phyloP scores from a whole-genome alignment of 2,329 filamentous ascomycete genomes.

The Trichophyton mentagrophytes region DNA sequence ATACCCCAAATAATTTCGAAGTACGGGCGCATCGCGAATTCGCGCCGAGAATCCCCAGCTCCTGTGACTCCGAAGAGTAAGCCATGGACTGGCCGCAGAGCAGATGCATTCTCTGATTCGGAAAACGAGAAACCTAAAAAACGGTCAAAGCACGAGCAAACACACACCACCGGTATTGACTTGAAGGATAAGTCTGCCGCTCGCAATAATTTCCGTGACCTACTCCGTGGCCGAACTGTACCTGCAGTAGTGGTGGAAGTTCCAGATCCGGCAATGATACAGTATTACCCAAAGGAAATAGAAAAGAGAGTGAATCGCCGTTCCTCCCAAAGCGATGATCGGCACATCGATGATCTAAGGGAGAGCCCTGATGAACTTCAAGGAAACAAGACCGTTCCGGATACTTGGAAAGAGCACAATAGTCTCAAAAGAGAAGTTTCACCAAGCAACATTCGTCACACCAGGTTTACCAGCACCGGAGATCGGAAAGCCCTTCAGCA shows the following conservation, averaged over 20 bases:
- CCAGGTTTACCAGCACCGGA: constrained; percentile 17
- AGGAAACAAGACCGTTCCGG: constrained; percentile 22
- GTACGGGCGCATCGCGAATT: neutral
- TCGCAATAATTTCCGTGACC: neutral
- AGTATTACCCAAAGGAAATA: neutral
- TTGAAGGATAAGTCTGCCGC: neutral
- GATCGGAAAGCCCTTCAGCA: neutral
- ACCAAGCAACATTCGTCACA: constrained; percentile 23
- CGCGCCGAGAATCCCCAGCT: neutral
- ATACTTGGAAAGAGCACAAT: constrained; percentile 11
- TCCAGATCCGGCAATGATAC: neutral
- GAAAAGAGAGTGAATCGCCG: neutral
- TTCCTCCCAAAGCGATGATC: neutral
- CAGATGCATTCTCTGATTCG: neutral
- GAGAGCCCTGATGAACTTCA: constrained; percentile 32
- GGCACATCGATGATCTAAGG: constrained; percentile 8
- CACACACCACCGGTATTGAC: neutral
- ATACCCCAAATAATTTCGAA: neutral
- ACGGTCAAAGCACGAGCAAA: neutral
- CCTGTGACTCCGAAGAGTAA: neutral
- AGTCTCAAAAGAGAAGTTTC: constrained; percentile 15
- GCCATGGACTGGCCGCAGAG: neutral
- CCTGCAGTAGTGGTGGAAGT: neutral
- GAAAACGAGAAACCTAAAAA: neutral
- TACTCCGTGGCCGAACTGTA: neutral